These are phyloP conservation scores for Fusarium setosum DNA, from an alignment of 2,329 filamentous ascomycete species.

Conservation along the genomic window DNA sequence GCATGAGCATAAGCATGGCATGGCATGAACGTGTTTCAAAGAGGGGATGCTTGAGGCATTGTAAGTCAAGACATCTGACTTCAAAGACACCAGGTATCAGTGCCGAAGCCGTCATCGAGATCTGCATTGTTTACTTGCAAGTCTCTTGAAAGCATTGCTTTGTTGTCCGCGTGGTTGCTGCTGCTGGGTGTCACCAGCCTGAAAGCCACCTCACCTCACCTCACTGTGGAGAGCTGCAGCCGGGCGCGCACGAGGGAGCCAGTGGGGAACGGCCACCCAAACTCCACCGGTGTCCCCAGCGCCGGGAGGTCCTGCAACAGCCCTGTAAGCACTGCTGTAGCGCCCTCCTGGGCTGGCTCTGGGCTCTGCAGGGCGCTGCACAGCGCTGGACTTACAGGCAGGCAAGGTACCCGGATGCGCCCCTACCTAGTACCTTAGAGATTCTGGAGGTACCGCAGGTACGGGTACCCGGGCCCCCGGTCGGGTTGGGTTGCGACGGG, in stretches of 20 bases:
- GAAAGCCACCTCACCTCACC: slow-evolving; percentile 10
- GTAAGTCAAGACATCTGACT: neutral
- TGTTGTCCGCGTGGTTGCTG: slow-evolving; percentile 8
- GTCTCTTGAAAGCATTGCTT: slow-evolving; percentile 4
- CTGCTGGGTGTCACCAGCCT: slow-evolving; percentile 2
- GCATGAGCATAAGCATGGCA: slow-evolving; percentile 16
- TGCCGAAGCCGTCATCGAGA: slow-evolving; percentile 8
- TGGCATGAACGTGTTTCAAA: slow-evolving; percentile 37
- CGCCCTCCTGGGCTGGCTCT: neutral
- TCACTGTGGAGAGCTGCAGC: slow-evolving; percentile 15
- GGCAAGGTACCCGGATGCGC: slow-evolving; percentile 2
- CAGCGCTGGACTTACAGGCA: slow-evolving; percentile 33
- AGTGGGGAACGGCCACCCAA: slow-evolving; percentile 17
- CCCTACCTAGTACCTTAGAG: neutral
- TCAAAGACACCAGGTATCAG: neutral
- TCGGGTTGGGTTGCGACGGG: slow-evolving; percentile 33
- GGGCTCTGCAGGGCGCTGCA: slow-evolving; percentile 25
- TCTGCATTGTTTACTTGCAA: slow-evolving; percentile 3
- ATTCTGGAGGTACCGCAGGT: slow-evolving; percentile 11
- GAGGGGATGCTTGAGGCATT: neutral
- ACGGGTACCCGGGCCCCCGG: slow-evolving; percentile 1
- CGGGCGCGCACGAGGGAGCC: slow-evolving; percentile 6
- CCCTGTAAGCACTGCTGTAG: slow-evolving; percentile 16
- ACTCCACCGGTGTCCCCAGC: neutral
- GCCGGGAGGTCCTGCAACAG: slow-evolving; percentile 22